These are phyloP conservation scores for Filobasidium uniguttulatum DNA, from an alignment of 1,284 basidiomycete species.

Conservation along the genomic window DNA sequence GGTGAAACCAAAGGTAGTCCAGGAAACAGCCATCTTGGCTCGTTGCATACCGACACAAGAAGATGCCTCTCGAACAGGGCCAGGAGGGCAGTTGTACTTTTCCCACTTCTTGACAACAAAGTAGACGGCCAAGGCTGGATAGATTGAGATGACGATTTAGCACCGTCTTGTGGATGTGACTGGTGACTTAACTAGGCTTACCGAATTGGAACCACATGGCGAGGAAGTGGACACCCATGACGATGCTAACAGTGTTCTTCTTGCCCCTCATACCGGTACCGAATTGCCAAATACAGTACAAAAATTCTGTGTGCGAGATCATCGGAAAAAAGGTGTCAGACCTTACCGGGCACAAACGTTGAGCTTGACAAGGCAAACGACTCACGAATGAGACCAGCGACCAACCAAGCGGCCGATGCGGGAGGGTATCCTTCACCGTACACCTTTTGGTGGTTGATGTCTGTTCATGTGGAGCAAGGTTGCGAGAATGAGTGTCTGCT, in stretches of 20 bases:
- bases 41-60: slow-evolving; percentile 8
- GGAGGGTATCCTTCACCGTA: slow-evolving; percentile 6
- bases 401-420: slow-evolving; percentile 9
- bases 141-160: no score
- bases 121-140: slow-evolving; percentile 14
- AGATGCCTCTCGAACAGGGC: slow-evolving; percentile 6
- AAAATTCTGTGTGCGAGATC: background rate
- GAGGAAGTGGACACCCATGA: slow-evolving; percentile 8
- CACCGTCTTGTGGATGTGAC: background rate
- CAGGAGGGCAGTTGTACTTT: slow-evolving; percentile 13
- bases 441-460: slow-evolving; percentile 13
- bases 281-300: slow-evolving; percentile 14
- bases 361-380: background rate
- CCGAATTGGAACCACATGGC: slow-evolving; percentile 13
- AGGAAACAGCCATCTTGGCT: slow-evolving; percentile 13
- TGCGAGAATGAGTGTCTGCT: background rate
- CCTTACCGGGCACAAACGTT: no score
- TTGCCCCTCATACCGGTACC: slow-evolving; percentile 9
- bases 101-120: slow-evolving; percentile 12
- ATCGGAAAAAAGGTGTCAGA: no score
- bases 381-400: slow-evolving; percentile 5
- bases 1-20: slow-evolving; percentile 10
- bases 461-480: background rate
- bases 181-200: background rate
- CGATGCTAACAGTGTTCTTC: slow-evolving; percentile 7